Percentiles rank a stretch among this genome's conserved stretches.
phyloP scores from a whole-genome alignment of 306 rosid genomes.

The Gleditsia sinensis region DNA sequence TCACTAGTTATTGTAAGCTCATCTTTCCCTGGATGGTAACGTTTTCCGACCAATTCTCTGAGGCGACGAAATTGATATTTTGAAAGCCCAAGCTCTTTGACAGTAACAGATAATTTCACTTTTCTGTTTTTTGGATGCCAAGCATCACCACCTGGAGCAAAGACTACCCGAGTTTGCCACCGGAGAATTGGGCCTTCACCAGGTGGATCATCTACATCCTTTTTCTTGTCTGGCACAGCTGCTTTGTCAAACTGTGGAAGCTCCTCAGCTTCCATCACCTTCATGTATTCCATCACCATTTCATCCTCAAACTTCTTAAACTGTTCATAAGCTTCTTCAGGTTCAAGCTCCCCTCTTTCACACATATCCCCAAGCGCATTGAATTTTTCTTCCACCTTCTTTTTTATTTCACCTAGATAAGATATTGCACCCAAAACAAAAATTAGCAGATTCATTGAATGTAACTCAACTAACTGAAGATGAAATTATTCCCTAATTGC shows the following conservation, averaged over 20 bases:
- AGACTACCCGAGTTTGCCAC: constrained; percentile 84
- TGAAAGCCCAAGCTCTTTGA: constrained; percentile 93
- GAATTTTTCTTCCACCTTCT: no score
- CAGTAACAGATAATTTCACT: constrained; percentile 88
- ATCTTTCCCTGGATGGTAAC: constrained; percentile 93
- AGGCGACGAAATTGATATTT: constrained; percentile 81
- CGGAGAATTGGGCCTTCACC: constrained; percentile 97
- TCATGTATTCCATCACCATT: constrained; percentile 58
- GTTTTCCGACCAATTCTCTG: constrained; percentile 86
- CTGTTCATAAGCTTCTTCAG: constrained; percentile 78
- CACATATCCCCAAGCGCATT: no score
- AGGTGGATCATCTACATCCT: constrained; percentile 72
- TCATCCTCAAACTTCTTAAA: constrained; percentile 87
- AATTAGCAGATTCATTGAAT: no score
- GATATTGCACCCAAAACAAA: no score
- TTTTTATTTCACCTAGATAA: no score
- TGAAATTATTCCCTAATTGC: no score
- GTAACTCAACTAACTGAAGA: no score
- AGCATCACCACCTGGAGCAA: constrained; percentile 97
- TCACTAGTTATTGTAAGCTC: constrained; percentile 92
- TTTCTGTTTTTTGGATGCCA: constrained; percentile 98
- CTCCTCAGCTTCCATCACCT: constrained; percentile 65
- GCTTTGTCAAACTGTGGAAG: constrained; percentile 50
- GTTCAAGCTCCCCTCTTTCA: no score
- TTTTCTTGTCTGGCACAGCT: constrained; percentile 59